Evolutionary conservation across 202 grass and related monocot genomes (phyloP).

Genomic region (Elaeis oleifera): DNA sequence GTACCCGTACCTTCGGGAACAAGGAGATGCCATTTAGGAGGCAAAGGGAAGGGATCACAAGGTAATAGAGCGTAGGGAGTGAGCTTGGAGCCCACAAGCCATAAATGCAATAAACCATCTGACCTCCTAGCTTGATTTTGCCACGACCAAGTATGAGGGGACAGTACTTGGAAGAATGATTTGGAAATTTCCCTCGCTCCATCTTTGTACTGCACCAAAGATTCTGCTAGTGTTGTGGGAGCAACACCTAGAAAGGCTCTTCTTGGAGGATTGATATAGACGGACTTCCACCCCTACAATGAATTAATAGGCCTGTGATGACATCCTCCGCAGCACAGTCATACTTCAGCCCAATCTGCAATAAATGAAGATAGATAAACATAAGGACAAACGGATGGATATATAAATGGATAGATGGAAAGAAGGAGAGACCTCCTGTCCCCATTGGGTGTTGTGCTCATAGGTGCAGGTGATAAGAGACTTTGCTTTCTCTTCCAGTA

Average conservation of each 20-base stretch:
- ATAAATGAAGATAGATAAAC: background rate
- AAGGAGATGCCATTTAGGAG: constrained; percentile 44
- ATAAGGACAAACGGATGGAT: background rate
- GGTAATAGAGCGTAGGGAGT: constrained; percentile 50
- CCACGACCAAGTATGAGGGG: constrained; percentile 44
- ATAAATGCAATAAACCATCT: constrained; percentile 43
- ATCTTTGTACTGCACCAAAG: constrained; percentile 70
- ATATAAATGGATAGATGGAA: background rate
- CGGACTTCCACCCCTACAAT: constrained; percentile 60
- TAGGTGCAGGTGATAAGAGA: constrained; percentile 42
- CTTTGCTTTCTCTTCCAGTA: constrained; percentile 31
- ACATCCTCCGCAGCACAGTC: constrained; percentile 50
- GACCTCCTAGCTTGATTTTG: constrained; percentile 30
- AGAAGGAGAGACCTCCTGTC: constrained; percentile 20
- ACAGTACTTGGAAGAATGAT: constrained; percentile 57
- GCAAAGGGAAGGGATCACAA: constrained; percentile 46
- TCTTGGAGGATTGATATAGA: constrained; percentile 36
- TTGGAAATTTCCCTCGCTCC: constrained; percentile 51
- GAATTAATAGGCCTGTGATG: constrained; percentile 52
- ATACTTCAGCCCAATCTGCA: constrained; percentile 57
- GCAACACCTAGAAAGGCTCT: constrained; percentile 42
- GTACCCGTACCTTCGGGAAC: constrained; percentile 33
- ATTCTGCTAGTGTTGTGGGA: constrained; percentile 43
- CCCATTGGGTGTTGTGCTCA: constrained; percentile 53
- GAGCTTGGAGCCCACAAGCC: constrained; percentile 49